A percentile compares a stretch with the other conserved stretches of the same genome.
phyloP scores from a whole-genome alignment of 305 asterid species.

The Fraxinus ornus region DNA sequence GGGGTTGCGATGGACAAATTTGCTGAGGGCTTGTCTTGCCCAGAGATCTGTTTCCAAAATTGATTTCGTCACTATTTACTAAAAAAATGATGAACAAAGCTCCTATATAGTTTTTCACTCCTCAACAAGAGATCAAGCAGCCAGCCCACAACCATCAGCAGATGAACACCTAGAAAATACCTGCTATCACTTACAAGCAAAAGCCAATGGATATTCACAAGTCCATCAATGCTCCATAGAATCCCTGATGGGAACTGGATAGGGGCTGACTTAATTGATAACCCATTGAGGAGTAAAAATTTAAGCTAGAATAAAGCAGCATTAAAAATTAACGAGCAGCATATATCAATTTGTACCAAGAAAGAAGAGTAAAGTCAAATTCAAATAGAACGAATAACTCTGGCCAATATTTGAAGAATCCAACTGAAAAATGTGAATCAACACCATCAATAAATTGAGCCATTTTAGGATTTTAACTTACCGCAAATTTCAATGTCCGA shows the following conservation, averaged over 20 bases:
- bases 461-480: constrained; percentile 22
- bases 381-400: neutral
- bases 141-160: constrained; percentile 33
- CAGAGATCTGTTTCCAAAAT: constrained; percentile 64
- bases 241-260: neutral
- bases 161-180: constrained; percentile 17
- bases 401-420: neutral
- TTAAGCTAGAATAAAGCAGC: neutral
- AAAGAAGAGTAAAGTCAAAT: neutral
- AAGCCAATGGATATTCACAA: neutral
- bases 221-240: neutral
- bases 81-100: neutral
- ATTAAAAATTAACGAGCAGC: neutral
- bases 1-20: constrained; percentile 34
- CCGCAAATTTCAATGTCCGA: constrained; percentile 77
- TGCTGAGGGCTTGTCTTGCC: constrained; percentile 61
- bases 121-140: constrained; percentile 32
- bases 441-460: neutral
- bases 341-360: neutral
- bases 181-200: constrained; percentile 7
- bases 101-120: constrained; percentile 25
- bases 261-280: constrained; percentile 13
- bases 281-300: constrained; percentile 24
- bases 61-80: constrained; percentile 22
- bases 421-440: neutral